These are phyloP conservation scores for Talaromyces proteolyticus DNA, from an alignment of 495 filamentous ascomycete genomes.

Conservation along the genomic window DNA sequence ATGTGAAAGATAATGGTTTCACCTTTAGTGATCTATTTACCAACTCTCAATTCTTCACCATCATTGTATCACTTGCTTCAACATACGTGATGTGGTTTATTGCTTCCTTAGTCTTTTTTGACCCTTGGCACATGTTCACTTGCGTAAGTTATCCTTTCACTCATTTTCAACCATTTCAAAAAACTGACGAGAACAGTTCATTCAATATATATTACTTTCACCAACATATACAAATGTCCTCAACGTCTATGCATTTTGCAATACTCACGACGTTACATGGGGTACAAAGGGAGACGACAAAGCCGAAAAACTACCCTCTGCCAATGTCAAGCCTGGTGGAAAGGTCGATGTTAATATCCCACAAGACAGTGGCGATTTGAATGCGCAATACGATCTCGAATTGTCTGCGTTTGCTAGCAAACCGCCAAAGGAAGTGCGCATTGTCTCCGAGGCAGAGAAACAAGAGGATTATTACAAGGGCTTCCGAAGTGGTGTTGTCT, in stretches of 20 bases:
- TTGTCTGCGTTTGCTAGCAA: constrained; percentile 68
- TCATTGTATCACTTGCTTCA: constrained; percentile 84
- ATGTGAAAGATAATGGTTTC: constrained; percentile 55
- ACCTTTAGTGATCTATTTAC: constrained; percentile 65
- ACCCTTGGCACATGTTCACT: constrained; percentile 99
- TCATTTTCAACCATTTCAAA: constrained; percentile 7
- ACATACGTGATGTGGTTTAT: constrained; percentile 95
- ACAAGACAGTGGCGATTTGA: constrained; percentile 77
- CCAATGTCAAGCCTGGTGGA: constrained; percentile 80
- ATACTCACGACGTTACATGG: constrained; percentile 97
- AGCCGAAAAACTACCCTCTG: constrained; percentile 72
- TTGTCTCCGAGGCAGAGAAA: constrained; percentile 60
- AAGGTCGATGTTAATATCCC: constrained; percentile 93
- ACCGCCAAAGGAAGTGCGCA: constrained; percentile 57
- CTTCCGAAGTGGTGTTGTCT: constrained; percentile 83
- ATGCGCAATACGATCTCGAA: constrained; percentile 91
- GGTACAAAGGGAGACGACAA: constrained; percentile 95
- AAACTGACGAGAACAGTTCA: constrained; percentile 42
- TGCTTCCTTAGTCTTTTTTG: constrained; percentile 90
- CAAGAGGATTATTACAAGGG: constrained; percentile 99
- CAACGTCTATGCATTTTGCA: constrained; percentile 97
- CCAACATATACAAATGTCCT: constrained; percentile 95
- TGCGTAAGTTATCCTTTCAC: constrained; percentile 36
- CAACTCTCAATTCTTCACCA: constrained; percentile 85
- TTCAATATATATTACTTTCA: constrained; percentile 94